phyloP scores from a whole-genome alignment of 2,329 filamentous ascomycete species.

The Penicillium sp. region DNA sequence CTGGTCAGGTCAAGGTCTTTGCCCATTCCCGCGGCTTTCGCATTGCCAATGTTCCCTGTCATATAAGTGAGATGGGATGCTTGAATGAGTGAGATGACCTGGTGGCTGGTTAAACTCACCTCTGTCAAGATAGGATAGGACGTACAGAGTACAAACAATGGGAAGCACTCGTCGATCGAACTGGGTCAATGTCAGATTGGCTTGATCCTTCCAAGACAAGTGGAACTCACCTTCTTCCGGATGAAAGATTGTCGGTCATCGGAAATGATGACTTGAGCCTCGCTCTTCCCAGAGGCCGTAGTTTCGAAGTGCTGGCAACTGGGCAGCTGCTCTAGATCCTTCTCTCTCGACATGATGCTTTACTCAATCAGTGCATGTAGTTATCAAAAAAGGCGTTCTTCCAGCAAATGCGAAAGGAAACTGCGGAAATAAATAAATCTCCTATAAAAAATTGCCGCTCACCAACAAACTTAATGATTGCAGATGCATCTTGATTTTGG shows the following conservation, averaged over 20 bases:
- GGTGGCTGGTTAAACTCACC: conserved; percentile 7
- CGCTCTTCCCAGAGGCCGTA: not conserved
- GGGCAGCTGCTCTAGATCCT: not conserved
- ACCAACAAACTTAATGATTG: too few species aligned
- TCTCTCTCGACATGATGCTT: conserved; percentile 3
- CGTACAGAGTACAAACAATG: conserved; percentile 24
- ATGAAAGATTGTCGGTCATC: conserved; percentile 11
- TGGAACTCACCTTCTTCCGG: conserved; percentile 12
- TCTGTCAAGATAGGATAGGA: conserved; percentile 25
- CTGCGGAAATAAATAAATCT: too few species aligned
- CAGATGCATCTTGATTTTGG: too few species aligned
- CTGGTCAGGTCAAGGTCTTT: conserved; percentile 18
- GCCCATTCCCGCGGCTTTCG: conserved; percentile 24
- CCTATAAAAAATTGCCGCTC: too few species aligned
- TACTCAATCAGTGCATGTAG: not conserved
- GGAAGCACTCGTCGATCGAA: conserved; percentile 23
- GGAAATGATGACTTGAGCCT: conserved; percentile 1
- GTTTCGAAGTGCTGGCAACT: conserved; percentile 7
- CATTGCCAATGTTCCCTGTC: conserved; percentile 22
- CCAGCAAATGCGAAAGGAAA: too few species aligned
- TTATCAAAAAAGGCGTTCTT: not conserved
- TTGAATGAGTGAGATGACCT: not conserved
- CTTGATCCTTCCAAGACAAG: not conserved
- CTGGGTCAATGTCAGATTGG: conserved; percentile 1
- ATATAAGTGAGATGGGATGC: not conserved